These are phyloP conservation scores for Hondaea fermentalgiana DNA, from an alignment of 108 stramenopile genomes.

Conservation along the genomic window DNA sequence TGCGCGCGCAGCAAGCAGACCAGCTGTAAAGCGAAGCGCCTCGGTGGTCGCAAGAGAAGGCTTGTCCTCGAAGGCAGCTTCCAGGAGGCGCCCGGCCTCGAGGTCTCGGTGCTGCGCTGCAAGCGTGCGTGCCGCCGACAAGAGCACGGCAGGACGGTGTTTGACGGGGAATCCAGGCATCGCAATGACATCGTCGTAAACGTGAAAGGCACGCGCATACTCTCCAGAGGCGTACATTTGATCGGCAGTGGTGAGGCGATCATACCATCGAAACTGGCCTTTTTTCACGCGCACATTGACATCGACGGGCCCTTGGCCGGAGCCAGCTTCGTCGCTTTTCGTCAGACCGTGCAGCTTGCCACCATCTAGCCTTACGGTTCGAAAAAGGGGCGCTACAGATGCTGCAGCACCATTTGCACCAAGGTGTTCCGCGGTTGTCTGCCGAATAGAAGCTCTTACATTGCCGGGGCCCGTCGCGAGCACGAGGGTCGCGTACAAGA, in stretches of 20 bases:
- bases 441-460: too few species aligned
- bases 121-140: not conserved
- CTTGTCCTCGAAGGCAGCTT: not conserved
- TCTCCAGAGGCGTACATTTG: not conserved
- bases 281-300: not conserved
- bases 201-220: not conserved
- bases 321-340: not conserved
- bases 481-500: too few species aligned
- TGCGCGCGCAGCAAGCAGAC: not conserved
- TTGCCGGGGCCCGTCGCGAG: too few species aligned
- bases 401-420: not conserved
- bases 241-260: not conserved
- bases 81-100: not conserved
- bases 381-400: not conserved
- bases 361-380: not conserved
- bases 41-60: not conserved
- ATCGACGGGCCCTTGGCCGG: not conserved
- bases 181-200: not conserved
- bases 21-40: not conserved
- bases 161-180: not conserved
- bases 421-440: not conserved
- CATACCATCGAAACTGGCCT: not conserved
- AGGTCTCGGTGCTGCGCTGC: not conserved
- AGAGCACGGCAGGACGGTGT: not conserved
- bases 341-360: not conserved